Evolutionary conservation across 805 yeast species (phyloP).

Genomic region (Barnettozyma salicaria): DNA sequence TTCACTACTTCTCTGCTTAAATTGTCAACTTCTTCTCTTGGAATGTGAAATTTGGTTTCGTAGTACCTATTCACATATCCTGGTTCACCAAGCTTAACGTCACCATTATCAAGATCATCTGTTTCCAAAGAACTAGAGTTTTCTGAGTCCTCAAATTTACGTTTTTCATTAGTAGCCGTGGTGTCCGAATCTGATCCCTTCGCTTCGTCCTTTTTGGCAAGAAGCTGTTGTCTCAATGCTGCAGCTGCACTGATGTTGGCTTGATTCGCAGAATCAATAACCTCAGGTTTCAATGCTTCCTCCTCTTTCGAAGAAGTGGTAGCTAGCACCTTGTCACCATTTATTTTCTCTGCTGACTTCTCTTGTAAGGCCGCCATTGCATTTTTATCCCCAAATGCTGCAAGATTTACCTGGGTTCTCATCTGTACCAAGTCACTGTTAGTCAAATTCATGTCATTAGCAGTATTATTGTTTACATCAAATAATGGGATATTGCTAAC

Average conservation of each 20-base stretch:
- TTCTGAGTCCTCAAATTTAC: slow-evolving; percentile 14
- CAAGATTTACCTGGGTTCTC: slow-evolving; percentile 56
- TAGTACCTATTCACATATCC: slow-evolving; percentile 86
- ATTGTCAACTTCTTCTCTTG: slow-evolving; percentile 45
- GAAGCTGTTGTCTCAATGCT: slow-evolving; percentile 32
- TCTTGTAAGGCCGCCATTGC: slow-evolving; percentile 7
- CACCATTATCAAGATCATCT: slow-evolving; percentile 31
- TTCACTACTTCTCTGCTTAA: slow-evolving; percentile 55
- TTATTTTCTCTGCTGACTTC: slow-evolving; percentile 14
- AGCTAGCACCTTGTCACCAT: slow-evolving; percentile 24
- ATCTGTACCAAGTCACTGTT: slow-evolving; percentile 67
- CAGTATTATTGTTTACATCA: slow-evolving; percentile 67
- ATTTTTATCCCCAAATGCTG: slow-evolving; percentile 54
- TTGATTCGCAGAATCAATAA: slow-evolving; percentile 29
- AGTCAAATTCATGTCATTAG: slow-evolving; percentile 58
- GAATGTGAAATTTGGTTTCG: slow-evolving; percentile 58
- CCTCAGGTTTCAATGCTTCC: slow-evolving; percentile 25
- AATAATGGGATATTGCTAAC: slow-evolving; percentile 69
- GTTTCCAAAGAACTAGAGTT: slow-evolving; percentile 20
- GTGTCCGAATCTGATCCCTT: slow-evolving; percentile 15
- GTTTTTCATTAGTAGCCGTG: slow-evolving; percentile 18
- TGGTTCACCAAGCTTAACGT: slow-evolving; percentile 72
- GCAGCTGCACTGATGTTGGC: slow-evolving; percentile 43
- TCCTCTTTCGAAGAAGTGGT: too few relatives aligned
- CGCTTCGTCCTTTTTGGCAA: slow-evolving; percentile 26